Base-by-base conservation (phyloP, 202 grass and related monocot genomes). In the Saccharum hybrid region DNA sequence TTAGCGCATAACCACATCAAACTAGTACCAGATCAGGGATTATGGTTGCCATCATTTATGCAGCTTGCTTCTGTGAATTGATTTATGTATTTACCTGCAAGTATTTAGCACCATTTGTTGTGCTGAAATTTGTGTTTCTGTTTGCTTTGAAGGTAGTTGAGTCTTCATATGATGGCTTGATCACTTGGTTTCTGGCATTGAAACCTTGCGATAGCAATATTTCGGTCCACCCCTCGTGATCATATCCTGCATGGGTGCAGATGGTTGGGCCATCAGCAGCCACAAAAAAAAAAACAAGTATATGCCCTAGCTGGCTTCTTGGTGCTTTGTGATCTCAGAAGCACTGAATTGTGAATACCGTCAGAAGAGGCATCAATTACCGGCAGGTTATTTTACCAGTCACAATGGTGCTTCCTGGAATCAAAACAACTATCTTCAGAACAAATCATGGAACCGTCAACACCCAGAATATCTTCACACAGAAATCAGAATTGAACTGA, bases 111-210 rank as follows among this genome's bases (percentile, higher is more conserved):
- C 10, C 59, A 63, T 71, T 71, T 83, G 49, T n/a, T 14, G 42
- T 83, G 37, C 81, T 66, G 37, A 87, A 79, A 15, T 22, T 86
- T 74, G 31, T 80, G 13, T 82, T 40, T 76, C 19, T 66, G 23
- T 87, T 66, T 36, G 45, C 18, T 80, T 84, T 82, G 5, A 71
- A 90, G 88, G 88, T 90, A 90, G 84, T 65, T 28, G 66, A 82
- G 18, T 42, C 65, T 6, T 63, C n/a, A 80, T 52, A 63, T 34
- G 62, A 60, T 63, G 84, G 79, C 88, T 51, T 79, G 68, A 38
- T 41, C 34, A 54, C 83, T 52, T 86, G 74, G 75, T 86, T 69
- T 75, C 62, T 79, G 66, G 51, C 61, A 74, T 71, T 30, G 67
- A 68, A 79, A 14, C 48, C 30, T 12, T 43, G 56, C 28, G 9